These are phyloP conservation scores for Leccinum olivaceopallidum DNA, from an alignment of 768 basidiomycete genomes.

Conservation along the genomic window DNA sequence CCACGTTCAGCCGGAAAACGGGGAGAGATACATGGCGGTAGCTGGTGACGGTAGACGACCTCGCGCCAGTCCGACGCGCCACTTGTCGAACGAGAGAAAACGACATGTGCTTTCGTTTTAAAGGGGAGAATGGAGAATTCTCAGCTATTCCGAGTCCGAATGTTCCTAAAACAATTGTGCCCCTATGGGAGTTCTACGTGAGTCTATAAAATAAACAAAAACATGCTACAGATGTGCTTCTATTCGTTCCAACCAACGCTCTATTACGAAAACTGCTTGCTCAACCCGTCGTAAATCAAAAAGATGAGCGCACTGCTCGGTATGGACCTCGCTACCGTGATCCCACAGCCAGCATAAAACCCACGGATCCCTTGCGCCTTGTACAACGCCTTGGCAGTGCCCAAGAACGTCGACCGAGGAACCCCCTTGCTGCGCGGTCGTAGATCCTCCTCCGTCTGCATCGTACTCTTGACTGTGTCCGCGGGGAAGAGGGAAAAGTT, in stretches of 20 bases:
- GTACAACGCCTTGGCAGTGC: conserved; percentile 71
- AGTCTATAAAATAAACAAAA: not conserved
- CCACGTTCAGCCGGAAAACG: not conserved
- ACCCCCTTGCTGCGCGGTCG: conserved; percentile 46
- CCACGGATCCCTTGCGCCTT: conserved; percentile 74
- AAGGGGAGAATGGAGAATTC: not conserved
- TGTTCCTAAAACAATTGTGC: not conserved
- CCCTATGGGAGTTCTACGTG: not conserved
- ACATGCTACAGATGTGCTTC: conserved; percentile 1
- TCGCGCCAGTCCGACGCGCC: conserved; percentile 4
- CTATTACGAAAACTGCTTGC: conserved; percentile 45
- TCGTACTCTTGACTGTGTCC: conserved; percentile 91
- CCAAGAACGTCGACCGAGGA: conserved; percentile 46
- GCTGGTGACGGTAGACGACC: not conserved
- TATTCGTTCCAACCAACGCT: not conserved
- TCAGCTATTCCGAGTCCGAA: not conserved
- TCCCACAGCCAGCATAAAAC: conserved; percentile 90
- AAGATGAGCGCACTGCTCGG: conserved; percentile 94
- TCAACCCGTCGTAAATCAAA: conserved; percentile 84
- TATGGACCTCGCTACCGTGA: conserved; percentile 82
- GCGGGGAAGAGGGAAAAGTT: conserved; percentile 93
- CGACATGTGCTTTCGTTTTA: conserved; percentile 6
- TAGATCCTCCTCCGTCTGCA: conserved; percentile 93
- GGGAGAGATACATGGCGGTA: not conserved
- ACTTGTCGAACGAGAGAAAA: conserved; percentile 9